Base-by-base conservation (phyloP, 2,329 filamentous ascomycete genomes). In the Harringtonia lauricola region DNA sequence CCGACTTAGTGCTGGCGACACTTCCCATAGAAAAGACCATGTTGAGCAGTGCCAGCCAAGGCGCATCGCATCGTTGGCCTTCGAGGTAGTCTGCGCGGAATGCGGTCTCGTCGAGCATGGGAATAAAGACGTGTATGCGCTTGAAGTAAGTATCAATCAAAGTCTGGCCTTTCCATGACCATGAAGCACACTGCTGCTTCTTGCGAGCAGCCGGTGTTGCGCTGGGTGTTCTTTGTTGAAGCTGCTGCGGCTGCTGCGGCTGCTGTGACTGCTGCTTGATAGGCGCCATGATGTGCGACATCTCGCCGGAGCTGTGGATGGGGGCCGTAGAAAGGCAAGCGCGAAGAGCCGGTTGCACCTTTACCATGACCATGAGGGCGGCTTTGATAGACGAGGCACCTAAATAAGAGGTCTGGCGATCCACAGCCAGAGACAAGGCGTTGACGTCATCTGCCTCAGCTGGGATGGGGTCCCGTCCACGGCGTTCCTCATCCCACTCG, bases 71-170 rank as follows among this genome's bases (percentile, higher is more conserved):
- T 17, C 81, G 68, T 49, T 76, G 72, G 12, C 74, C 75, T 46
- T 74, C 70, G 15, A 79, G 64, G 52, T 81, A 83, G 42, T 76
- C 76, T 10, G 77, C 75, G 49, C 79, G 75, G 58, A 87, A 86
- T 10, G 74, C 70, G 17, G 74, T 72, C 58, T 87, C 83, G 51
- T 88, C 82, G 3, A 88, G 67, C 70, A 87, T 78, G 0, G 83
- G 83, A 4, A 81, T 73, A 51, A 86, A 81, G 1, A 80, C 74
- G 48, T 87, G 83, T 21, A 84, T 74, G 28, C 79, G 73, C 51
- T 81, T 79, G 58, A 87, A 87, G 58, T 86, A 87, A n/a, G 80
- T 79, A 52, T 86, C 79, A 34, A 86, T 76, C 10, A 86, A 65
- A 7, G 76, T 76, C 57, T 83, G 76, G 15, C 80, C 81, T 52